A percentile compares a stretch with the other conserved stretches of the same genome.
Conservation (phyloP, 768 basidiomycete species). For the Hemileccinum rubropunctum region DNA sequence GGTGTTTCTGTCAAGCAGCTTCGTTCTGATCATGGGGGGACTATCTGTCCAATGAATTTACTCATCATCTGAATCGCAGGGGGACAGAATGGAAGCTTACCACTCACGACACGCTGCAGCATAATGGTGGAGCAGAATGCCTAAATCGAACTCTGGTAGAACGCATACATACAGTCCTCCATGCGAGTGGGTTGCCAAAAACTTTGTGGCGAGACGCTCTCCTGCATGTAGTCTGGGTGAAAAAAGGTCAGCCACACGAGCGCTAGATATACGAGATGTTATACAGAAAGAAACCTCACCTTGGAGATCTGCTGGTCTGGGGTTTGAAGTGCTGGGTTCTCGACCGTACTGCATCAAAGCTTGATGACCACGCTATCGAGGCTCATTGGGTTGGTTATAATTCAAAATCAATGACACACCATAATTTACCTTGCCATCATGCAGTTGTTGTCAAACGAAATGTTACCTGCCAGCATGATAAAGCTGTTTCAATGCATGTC, state of each 20-base stretch:
- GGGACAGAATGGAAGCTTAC: neutral
- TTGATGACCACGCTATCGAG: neutral
- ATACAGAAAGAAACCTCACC: neutral
- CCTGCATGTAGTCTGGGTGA: conserved; percentile 1
- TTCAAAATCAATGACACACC: neutral
- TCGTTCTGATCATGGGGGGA: conserved; percentile 21
- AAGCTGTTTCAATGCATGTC: no score
- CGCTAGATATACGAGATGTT: neutral
- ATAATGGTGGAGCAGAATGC: neutral
- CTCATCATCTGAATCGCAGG: neutral
- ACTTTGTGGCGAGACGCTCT: conserved; percentile 1
- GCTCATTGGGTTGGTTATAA: neutral
- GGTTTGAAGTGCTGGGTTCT: neutral
- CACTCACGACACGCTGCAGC: neutral
- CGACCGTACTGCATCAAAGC: neutral
- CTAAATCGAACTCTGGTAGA: neutral
- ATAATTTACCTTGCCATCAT: no score
- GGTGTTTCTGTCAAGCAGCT: neutral
- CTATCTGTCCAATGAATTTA: conserved; percentile 18
- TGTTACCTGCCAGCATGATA: neutral
- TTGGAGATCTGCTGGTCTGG: neutral
- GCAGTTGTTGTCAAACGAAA: neutral
- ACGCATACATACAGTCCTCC: neutral
- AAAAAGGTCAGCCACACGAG: neutral
- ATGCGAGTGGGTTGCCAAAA: neutral